These are phyloP conservation scores for Euclidium syriacum DNA, from an alignment of 345 rosid genomes.

Conservation along the genomic window DNA sequence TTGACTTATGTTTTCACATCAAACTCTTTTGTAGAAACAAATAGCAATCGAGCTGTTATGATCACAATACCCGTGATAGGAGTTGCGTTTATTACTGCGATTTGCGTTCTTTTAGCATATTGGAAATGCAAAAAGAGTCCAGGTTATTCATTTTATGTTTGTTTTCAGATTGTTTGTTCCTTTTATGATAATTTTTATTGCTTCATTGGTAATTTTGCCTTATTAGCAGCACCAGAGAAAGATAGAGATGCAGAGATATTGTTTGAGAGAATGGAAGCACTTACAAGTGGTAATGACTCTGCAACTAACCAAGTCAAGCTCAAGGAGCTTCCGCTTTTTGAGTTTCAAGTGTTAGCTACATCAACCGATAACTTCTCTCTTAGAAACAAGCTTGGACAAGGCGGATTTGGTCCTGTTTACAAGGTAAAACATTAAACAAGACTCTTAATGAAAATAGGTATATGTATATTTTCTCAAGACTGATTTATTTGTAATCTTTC, in stretches of 20 bases:
- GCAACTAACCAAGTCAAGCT: constrained; percentile 29
- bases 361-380: constrained; percentile 36
- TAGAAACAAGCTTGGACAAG: constrained; percentile 42
- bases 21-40: constrained; percentile 13
- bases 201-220: neutral
- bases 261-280: constrained; percentile 30
- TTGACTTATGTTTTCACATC: neutral
- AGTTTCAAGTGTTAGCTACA: constrained; percentile 40
- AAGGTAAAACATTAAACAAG: constrained; percentile 22
- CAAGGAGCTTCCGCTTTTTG: constrained; percentile 37
- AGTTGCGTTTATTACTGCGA: neutral
- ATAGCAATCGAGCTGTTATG: neutral
- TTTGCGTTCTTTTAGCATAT: constrained; percentile 20
- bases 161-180: neutral
- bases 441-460: constrained; percentile 13
- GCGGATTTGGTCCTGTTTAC: constrained; percentile 50
- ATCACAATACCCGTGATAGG: constrained; percentile 3
- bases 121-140: constrained; percentile 7
- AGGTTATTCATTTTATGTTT: constrained; percentile 11
- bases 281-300: constrained; percentile 19
- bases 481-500: neutral
- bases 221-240: constrained; percentile 5
- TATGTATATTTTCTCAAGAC: neutral
- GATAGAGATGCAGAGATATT: constrained; percentile 18
- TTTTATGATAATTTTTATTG: neutral